Base-by-base conservation (phyloP, 2,329 filamentous ascomycete species). In the Verruconis gallopava region DNA sequence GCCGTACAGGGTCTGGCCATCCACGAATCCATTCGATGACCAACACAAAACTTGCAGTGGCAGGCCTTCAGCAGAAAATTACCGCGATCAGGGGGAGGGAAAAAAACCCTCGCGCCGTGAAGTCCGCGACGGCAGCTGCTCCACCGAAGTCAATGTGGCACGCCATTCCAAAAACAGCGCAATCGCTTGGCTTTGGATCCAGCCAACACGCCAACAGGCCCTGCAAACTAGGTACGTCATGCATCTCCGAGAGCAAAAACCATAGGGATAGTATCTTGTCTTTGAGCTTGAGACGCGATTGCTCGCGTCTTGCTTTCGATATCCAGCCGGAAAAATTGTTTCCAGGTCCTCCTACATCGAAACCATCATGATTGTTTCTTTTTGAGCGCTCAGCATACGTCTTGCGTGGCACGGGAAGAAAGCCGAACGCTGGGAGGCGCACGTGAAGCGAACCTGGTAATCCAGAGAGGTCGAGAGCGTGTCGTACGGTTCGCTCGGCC, bases 231-330 rank as follows among this genome's bases (percentile, higher is more conserved):
- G 6, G 25, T 30, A 30, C 25, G 25, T 30, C 25, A 30, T 30
- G n/a, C 25, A 30, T 30, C 25, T n/a, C 25, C n/a, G n/a, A n/a
- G n/a, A n/a, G 25, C 25, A 30, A 30, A 30, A 30, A n/a, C 25
- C n/a, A 30, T 30, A 30, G 6, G 6, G 6, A 30, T 30, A n/a
- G 6, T 30, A 30, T 30, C 25, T 9, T 30, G 9, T 30, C 25
- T n/a, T 9, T 9, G 6, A 9, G 25, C 25, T 30, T 30, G 25
- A 30, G 9, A 30, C n/a, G n/a, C n/a, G n/a, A n/a, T n/a, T n/a
- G n/a, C n/a, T n/a, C n/a, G n/a, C n/a, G n/a, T n/a, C n/a, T n/a
- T n/a, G n/a, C n/a, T n/a, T n/a, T n/a, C n/a, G n/a, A n/a, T n/a
- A n/a, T n/a, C n/a, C n/a, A n/a, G n/a, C n/a, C n/a, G n/a, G n/a